Evolutionary conservation across 75 land plant species (phyloP).

Genomic region (Cryptomeria japonica): DNA sequence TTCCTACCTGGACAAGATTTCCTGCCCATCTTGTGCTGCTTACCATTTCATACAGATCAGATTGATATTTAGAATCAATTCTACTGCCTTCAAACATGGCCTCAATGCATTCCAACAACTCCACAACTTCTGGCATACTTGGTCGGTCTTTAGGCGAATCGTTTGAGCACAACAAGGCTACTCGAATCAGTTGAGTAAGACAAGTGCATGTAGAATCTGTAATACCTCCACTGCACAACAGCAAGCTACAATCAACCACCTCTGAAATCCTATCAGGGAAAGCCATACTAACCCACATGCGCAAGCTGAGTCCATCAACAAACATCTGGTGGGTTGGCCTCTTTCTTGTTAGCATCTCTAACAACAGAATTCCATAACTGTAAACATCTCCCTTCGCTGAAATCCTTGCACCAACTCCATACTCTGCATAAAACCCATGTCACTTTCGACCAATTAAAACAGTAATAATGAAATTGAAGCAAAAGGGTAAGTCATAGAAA

Average conservation of each 20-base stretch:
- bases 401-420: constrained; percentile 7
- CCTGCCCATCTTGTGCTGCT: neutral
- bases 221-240: neutral
- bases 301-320: neutral
- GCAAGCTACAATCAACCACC: neutral
- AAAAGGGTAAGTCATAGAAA: neutral
- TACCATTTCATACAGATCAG: neutral
- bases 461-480: neutral
- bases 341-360: constrained; percentile 8
- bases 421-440: neutral
- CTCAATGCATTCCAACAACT: constrained; percentile 18
- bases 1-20: neutral
- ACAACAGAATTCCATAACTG: constrained; percentile 12
- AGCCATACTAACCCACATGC: constrained; percentile 8
- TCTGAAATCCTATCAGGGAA: constrained; percentile 4
- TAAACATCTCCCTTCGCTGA: constrained; percentile 3
- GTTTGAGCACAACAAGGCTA: constrained; percentile 22
- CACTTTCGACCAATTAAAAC: neutral
- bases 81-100: neutral
- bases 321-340: constrained; percentile 5
- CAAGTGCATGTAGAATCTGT: neutral
- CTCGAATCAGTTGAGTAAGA: neutral
- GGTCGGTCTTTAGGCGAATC: constrained; percentile 27
- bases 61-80: neutral
- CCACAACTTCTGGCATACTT: constrained; percentile 32